Percentiles rank a stretch among this genome's conserved stretches.
Evolutionary conservation across 2,329 filamentous ascomycete species (phyloP).

Genomic region (Bipolaris oryzae): DNA sequence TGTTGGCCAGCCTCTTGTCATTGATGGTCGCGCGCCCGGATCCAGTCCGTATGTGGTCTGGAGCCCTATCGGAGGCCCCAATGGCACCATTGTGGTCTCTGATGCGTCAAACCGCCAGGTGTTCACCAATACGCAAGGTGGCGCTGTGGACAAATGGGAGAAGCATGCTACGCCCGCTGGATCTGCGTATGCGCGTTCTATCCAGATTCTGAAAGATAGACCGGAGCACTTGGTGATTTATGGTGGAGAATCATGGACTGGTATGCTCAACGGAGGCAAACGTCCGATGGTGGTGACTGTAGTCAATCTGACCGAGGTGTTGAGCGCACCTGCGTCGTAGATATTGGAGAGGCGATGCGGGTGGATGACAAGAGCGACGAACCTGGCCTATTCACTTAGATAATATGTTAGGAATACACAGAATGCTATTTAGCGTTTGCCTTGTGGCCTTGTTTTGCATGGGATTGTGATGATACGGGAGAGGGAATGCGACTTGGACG

Average conservation of each 20-base stretch:
- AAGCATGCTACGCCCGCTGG: constrained; percentile 27
- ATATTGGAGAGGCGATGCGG: neutral
- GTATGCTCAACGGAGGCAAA: constrained; percentile 10
- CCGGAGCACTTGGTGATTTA: constrained; percentile 25
- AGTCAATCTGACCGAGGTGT: constrained; percentile 8
- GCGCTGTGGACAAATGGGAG: constrained; percentile 27
- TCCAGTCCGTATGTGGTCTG: constrained; percentile 29
- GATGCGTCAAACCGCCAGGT: constrained; percentile 26
- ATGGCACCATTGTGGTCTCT: constrained; percentile 29
- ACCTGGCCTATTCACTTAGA: neutral
- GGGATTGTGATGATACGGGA: neutral
- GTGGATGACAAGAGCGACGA: neutral
- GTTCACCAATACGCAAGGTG: constrained; percentile 25
- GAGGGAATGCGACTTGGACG: neutral
- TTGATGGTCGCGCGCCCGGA: constrained; percentile 26
- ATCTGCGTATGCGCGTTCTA: constrained; percentile 23
- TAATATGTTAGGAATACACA: neutral
- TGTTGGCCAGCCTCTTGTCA: constrained; percentile 22
- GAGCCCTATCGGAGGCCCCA: constrained; percentile 29
- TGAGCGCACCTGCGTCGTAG: constrained; percentile 4
- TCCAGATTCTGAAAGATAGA: constrained; percentile 24
- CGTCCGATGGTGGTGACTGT: constrained; percentile 25
- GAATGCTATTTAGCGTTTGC: no score
- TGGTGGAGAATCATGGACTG: constrained; percentile 27
- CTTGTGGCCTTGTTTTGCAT: neutral